Conservation (phyloP, 352 stramenopile genomes). For the Globisporangium apiculatum region DNA sequence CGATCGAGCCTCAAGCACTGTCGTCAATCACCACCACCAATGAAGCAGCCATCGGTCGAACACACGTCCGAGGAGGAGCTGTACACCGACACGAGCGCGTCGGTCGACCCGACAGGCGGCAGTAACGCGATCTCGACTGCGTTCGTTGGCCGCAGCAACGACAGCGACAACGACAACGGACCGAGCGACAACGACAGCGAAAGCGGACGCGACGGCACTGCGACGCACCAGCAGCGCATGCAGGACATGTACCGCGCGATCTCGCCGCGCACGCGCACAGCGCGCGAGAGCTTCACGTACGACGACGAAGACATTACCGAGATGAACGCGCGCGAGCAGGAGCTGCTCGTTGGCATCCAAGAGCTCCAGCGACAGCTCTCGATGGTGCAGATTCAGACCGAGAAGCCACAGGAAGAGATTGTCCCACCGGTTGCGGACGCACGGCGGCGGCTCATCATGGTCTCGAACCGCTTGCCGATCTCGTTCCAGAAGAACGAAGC, state of each 20-base stretch:
- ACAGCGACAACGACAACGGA: slow-evolving; percentile 4
- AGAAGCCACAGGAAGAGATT: slow-evolving; percentile 72
- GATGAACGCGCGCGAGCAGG: slow-evolving; percentile 80
- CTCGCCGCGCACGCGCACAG: slow-evolving; percentile 18
- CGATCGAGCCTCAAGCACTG: not conserved
- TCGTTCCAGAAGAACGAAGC: slow-evolving; percentile 80
- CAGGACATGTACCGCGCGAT: slow-evolving; percentile 18
- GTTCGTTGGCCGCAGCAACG: slow-evolving; percentile 1
- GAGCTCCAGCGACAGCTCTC: slow-evolving; percentile 86
- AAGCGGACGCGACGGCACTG: not conserved
- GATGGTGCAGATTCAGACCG: slow-evolving; percentile 81
- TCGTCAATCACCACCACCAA: not conserved
- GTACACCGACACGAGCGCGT: slow-evolving; percentile 7
- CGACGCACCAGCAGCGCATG: slow-evolving; percentile 17
- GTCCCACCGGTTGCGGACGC: slow-evolving; percentile 47
- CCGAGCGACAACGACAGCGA: slow-evolving; percentile 10
- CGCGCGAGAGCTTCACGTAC: slow-evolving; percentile 20
- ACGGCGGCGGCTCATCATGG: slow-evolving; percentile 80
- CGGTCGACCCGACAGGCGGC: slow-evolving; percentile 1
- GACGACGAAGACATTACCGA: slow-evolving; percentile 63
- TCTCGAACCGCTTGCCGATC: slow-evolving; percentile 89
- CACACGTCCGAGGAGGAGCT: slow-evolving; percentile 5
- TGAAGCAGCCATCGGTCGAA: not conserved
- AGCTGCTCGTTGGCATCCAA: slow-evolving; percentile 88
- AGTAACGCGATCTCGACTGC: slow-evolving; percentile 3